Percentiles rank a stretch among this genome's conserved stretches.
Evolutionary conservation across 495 filamentous ascomycete species (phyloP).

Genomic region (Neurospora africana): DNA sequence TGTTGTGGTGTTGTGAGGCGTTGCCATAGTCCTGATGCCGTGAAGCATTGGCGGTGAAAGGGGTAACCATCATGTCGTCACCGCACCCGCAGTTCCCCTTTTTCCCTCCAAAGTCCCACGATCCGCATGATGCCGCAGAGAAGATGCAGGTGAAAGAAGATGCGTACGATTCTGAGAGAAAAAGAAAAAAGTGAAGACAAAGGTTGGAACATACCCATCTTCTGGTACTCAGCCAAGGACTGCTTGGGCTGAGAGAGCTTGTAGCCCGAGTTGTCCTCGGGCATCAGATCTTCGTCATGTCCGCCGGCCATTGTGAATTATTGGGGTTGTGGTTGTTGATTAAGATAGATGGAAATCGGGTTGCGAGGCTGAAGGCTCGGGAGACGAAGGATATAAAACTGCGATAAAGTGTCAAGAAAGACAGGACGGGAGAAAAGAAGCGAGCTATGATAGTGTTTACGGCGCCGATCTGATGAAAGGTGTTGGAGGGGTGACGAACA

Average conservation of each 20-base stretch:
- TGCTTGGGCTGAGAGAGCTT: constrained; percentile 94
- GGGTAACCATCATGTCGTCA: neutral
- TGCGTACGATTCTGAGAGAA: neutral
- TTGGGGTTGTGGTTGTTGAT: constrained; percentile 10
- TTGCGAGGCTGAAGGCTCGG: constrained; percentile 1
- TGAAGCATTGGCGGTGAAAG: neutral
- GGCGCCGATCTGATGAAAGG: neutral
- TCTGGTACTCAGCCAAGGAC: constrained; percentile 79
- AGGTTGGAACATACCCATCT: constrained; percentile 62
- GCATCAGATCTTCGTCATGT: constrained; percentile 73
- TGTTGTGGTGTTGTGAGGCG: neutral
- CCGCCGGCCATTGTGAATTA: constrained; percentile 47
- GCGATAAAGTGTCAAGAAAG: constrained; percentile 4
- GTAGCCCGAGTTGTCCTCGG: constrained; percentile 85
- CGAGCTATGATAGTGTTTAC: constrained; percentile 1
- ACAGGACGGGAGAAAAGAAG: neutral
- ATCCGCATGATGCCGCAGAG: neutral
- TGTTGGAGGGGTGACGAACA: constrained; percentile 8
- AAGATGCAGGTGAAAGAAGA: neutral
- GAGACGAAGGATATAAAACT: constrained; percentile 8
- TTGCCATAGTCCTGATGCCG: neutral
- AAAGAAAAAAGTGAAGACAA: constrained; percentile 6
- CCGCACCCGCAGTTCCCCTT: neutral
- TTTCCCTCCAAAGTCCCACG: neutral
- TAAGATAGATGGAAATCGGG: neutral